A percentile compares a stretch with the other conserved stretches of the same genome.
These are phyloP conservation scores for Alloteropsis angusta DNA, from an alignment of 202 grass and related monocot species.

Conservation along the genomic window DNA sequence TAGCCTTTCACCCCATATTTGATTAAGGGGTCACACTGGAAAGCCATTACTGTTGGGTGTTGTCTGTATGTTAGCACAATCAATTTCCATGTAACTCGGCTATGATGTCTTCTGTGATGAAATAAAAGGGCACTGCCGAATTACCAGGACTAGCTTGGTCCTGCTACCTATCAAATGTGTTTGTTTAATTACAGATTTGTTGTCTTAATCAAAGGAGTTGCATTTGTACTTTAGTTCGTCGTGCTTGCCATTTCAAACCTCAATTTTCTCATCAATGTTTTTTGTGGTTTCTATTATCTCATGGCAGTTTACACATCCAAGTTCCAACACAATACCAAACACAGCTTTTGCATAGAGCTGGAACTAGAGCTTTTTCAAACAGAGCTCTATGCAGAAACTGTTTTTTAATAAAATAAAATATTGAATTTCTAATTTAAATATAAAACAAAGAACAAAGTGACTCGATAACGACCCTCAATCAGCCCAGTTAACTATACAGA, in stretches of 20 bases:
- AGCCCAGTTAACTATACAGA: too few species aligned
- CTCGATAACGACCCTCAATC: too few species aligned
- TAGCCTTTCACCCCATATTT: slow-evolving; percentile 1
- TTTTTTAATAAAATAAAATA: too few species aligned
- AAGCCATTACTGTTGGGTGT: slow-evolving; percentile 4
- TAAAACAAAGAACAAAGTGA: too few species aligned
- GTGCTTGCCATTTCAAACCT: neutral
- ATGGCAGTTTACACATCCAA: neutral
- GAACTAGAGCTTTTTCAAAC: too few species aligned
- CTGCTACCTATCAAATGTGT: neutral
- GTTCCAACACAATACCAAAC: too few species aligned
- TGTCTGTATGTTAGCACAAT: slow-evolving; percentile 5
- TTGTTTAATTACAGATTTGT: neutral
- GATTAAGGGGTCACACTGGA: slow-evolving; percentile 28
- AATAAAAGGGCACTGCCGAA: neutral
- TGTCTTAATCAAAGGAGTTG: neutral
- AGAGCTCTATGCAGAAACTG: too few species aligned
- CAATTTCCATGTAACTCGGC: slow-evolving; percentile 4
- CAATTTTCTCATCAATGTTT: neutral
- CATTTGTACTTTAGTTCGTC: neutral
- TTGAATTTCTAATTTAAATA: too few species aligned
- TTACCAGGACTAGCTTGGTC: neutral
- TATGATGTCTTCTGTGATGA: neutral
- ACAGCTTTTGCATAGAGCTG: too few species aligned
- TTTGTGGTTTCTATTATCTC: neutral